Evolutionary conservation across 768 basidiomycete species (phyloP).

Genomic region (Russula compacta): DNA sequence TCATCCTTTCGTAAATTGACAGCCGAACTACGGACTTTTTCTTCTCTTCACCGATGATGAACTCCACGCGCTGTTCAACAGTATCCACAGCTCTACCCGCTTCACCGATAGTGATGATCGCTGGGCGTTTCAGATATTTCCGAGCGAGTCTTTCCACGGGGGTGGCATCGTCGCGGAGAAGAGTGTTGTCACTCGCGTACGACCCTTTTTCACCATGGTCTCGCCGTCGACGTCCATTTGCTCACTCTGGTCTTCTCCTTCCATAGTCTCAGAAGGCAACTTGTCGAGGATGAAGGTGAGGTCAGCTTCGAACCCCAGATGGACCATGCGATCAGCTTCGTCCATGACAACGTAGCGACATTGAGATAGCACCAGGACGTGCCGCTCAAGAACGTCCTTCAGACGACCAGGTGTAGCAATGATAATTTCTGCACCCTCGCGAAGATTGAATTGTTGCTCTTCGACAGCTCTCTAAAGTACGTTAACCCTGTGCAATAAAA

Average conservation of each 20-base stretch:
- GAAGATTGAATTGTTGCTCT: constrained; percentile 95
- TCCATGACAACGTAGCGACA: constrained; percentile 99
- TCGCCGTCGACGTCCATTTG: constrained; percentile 72
- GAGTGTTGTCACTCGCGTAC: constrained; percentile 86
- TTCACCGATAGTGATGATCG: constrained; percentile 95
- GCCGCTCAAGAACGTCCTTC: constrained; percentile 94
- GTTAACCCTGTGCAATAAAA: constrained; percentile 16
- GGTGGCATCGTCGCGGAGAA: constrained; percentile 99
- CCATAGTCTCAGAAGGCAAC: constrained; percentile 78
- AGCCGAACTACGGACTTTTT: constrained; percentile 61
- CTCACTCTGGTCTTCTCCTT: constrained; percentile 71
- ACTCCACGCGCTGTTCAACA: constrained; percentile 93
- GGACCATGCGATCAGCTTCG: constrained; percentile 98
- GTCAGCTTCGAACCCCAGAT: constrained; percentile 93
- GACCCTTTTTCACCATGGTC: constrained; percentile 59
- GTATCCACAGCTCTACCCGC: constrained; percentile 97
- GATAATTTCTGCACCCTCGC: constrained; percentile 97
- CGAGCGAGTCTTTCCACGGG: constrained; percentile 91
- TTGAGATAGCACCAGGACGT: constrained; percentile 90
- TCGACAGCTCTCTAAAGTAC: constrained; percentile 70
- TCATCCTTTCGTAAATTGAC: not conserved
- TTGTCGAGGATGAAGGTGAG: constrained; percentile 92
- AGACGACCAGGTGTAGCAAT: constrained; percentile 98
- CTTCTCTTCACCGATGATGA: constrained; percentile 88
- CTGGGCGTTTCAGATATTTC: constrained; percentile 89